Percentiles rank a stretch among this genome's conserved stretches.
phyloP scores from a whole-genome alignment of 2,329 filamentous ascomycete species.

The Fusarium circinatum region DNA sequence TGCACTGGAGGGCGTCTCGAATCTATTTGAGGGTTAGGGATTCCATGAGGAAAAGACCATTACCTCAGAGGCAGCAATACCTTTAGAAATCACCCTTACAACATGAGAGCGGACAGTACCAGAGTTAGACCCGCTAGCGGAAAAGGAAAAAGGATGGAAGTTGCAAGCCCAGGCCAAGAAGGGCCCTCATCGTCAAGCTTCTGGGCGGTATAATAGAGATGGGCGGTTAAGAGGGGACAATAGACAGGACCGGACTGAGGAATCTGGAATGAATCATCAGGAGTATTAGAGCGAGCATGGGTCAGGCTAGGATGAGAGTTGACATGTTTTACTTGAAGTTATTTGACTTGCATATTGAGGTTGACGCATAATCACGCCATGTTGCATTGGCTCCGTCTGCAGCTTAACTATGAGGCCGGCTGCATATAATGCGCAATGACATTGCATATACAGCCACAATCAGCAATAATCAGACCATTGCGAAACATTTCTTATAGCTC shows the following conservation, averaged over 20 bases:
- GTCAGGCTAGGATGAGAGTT: slow-evolving; percentile 11
- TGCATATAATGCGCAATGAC: background rate
- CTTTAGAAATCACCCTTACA: background rate
- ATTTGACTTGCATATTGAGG: background rate
- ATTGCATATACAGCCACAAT: background rate
- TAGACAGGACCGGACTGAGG: slow-evolving; percentile 27
- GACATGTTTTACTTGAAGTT: slow-evolving; percentile 1
- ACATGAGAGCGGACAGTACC: slow-evolving; percentile 3
- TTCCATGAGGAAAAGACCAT: background rate
- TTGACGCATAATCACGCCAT: slow-evolving; percentile 7
- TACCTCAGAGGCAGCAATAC: background rate
- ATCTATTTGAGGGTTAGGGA: slow-evolving; percentile 56
- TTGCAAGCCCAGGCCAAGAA: background rate
- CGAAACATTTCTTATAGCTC: background rate
- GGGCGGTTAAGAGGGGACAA: slow-evolving; percentile 10
- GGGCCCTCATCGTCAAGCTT: background rate
- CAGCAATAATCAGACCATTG: slow-evolving; percentile 1
- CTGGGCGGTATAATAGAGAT: slow-evolving; percentile 7
- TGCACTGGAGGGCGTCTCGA: slow-evolving; percentile 64
- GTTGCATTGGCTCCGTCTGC: background rate
- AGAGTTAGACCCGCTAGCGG: slow-evolving; percentile 3
- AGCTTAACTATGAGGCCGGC: slow-evolving; percentile 1
- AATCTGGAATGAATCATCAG: slow-evolving; percentile 21
- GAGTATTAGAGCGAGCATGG: slow-evolving; percentile 41
- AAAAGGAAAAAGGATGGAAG: slow-evolving; percentile 22